Conservation (phyloP, 2,329 filamentous ascomycete genomes). For the Colletotrichum filicis region DNA sequence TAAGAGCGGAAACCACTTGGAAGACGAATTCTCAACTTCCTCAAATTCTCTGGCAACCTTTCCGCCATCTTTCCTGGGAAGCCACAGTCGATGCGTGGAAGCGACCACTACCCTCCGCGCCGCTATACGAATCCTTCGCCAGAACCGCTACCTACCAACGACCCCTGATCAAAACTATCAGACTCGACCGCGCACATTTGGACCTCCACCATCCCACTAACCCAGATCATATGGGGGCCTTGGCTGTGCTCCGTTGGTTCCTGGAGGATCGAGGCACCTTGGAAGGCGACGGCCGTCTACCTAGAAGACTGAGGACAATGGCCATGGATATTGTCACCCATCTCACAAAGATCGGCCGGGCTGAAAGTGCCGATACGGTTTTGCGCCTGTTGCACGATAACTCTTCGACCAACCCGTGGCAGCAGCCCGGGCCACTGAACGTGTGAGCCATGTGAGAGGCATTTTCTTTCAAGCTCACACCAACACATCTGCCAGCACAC, state of each 20-base stretch:
- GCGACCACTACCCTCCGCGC: slow-evolving; percentile 55
- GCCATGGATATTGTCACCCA: slow-evolving; percentile 55
- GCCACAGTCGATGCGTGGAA: slow-evolving; percentile 63
- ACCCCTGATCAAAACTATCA: too few relatives aligned
- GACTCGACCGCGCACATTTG: slow-evolving; percentile 63
- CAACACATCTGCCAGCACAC: background rate
- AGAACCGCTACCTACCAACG: slow-evolving; percentile 54
- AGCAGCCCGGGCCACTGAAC: background rate
- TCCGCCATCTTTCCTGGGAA: slow-evolving; percentile 61
- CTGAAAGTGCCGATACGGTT: slow-evolving; percentile 53
- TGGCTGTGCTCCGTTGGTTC: slow-evolving; percentile 47
- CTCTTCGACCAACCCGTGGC: slow-evolving; percentile 39
- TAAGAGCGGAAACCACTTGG: slow-evolving; percentile 57
- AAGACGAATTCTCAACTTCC: slow-evolving; percentile 47
- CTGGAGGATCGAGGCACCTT: slow-evolving; percentile 43
- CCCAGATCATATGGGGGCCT: slow-evolving; percentile 58
- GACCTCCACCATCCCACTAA: slow-evolving; percentile 64
- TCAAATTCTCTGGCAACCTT: slow-evolving; percentile 52
- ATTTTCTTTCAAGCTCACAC: too few relatives aligned
- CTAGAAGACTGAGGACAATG: slow-evolving; percentile 34
- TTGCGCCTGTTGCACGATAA: slow-evolving; percentile 50
- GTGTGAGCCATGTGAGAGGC: background rate
- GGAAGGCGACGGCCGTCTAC: background rate
- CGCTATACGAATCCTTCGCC: slow-evolving; percentile 64
- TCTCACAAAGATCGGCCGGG: slow-evolving; percentile 52